These are phyloP conservation scores for Lippia alba DNA, from an alignment of 305 asterid species.

Conservation along the genomic window DNA sequence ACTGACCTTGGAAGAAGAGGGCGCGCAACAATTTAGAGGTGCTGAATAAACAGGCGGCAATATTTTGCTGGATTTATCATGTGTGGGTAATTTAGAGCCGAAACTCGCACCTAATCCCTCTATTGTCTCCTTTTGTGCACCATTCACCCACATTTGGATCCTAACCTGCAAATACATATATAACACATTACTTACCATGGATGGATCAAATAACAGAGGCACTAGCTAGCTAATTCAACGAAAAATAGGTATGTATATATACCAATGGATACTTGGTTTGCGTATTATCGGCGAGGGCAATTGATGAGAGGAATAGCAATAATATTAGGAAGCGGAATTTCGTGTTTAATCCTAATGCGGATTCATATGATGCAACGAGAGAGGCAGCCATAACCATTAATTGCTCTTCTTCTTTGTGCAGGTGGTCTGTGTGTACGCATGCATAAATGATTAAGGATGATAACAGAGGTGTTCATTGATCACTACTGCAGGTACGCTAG, in stretches of 20 bases:
- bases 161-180: conserved; percentile 49
- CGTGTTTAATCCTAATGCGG: background rate
- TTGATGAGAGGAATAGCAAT: conserved; percentile 28
- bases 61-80: conserved; percentile 42
- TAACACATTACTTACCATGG: background rate
- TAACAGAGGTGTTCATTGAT: too few relatives aligned
- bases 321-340: conserved; percentile 29
- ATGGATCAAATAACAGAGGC: background rate
- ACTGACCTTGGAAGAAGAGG: conserved; percentile 57
- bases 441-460: conserved; percentile 24
- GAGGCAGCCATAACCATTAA: conserved; percentile 32
- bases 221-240: background rate
- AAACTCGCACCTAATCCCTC: conserved; percentile 65
- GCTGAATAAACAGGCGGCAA: conserved; percentile 49
- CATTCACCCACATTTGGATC: conserved; percentile 61
- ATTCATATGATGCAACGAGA: background rate
- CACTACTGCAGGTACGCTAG: too few relatives aligned
- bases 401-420: background rate
- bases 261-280: conserved; percentile 43
- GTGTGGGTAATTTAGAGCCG: conserved; percentile 64
- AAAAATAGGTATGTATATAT: background rate
- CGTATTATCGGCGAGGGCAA: conserved; percentile 37
- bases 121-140: conserved; percentile 51
- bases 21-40: conserved; percentile 65
- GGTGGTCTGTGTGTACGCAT: background rate